Base-by-base conservation (phyloP, 1,139 yeast species). In the Suhomyces atakaporum region DNA sequence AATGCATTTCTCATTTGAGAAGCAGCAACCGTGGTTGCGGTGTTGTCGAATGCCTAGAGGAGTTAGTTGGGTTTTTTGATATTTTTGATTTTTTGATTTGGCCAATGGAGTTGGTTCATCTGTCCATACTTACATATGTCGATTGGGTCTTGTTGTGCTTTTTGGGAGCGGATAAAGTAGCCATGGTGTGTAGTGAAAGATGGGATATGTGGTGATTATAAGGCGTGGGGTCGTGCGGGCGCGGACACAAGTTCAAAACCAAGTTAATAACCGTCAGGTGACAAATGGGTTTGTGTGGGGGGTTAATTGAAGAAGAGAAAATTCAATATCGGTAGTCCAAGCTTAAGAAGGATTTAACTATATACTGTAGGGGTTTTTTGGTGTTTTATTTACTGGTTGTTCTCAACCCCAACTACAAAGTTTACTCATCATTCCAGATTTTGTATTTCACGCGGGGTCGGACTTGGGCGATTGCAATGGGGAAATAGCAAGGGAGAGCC, bases 1-100 rank as follows among this genome's bases (percentile, higher is more conserved):
- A 92, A 78, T 3, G 96, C 95, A 60, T 92, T 92, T 58, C 97
- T 83, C 97, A 92, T 92, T 63, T 90, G 97, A 44, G 95, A 84
- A 7, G 98, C 97, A 22, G 98, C 96, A 44, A 89, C 95, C 45
- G 88, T 88, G 44, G 96, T 88, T 31, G 97, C 90, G 48, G 95
- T 87, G 69, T 86, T 85, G 66, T 92, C 98, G 57, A 92, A 92
- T 16, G 96, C 96, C 81, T 84, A n/a, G n/a, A 60, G 16, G 14
- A 16, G 41, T 43, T 40, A 40, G 43, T 38, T 35, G 3, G 14
- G n/a, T n/a, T 10, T 14, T 19, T 19, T 28, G 24, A 10, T 10
- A n/a, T 5, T 22, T 22, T n/a, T 22, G 25, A n/a, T n/a, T n/a
- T n/a, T n/a, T n/a, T n/a, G n/a, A n/a, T n/a, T n/a, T n/a, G n/a